Base-by-base conservation (phyloP, 768 basidiomycete species). In the Calocera viscosa region DNA sequence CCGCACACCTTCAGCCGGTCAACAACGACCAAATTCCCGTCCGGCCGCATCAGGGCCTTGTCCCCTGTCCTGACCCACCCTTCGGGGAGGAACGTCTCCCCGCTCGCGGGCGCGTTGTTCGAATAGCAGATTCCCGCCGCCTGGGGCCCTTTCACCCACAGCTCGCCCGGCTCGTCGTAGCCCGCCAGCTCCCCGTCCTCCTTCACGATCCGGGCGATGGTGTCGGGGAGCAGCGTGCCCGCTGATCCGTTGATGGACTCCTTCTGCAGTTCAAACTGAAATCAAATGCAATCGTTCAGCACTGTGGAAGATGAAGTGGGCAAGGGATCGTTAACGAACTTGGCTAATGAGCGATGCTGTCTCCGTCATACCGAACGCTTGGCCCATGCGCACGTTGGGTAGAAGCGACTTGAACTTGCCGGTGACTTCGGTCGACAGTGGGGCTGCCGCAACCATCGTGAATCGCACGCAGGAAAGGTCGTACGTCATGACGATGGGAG, bases 51-150 rank as follows among this genome's bases (percentile, higher is more conserved):
- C 40, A 80, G 76, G 72, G 90, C 87, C 65, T 80, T 78, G 73
- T 92, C 90, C 1, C 90, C 90, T 0, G 88, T 91, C 65, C 78
- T 79, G 28, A 92, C 70, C 90, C 90, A 92, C 22, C 89, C 88
- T 49, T 82, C 79, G 14, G 69, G 70, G 22, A 82, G 71, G 72
- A 91, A 91, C 0, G 88, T 86, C 70, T 84, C 83, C 64, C 77
- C 76, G 28, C 83, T 89, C 0, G 88, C 86, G 68, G 82, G 79
- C 64, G 83, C 81, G 72, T 91, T 87, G 49, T 84, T 83, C 83
- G 83, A 86, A 73, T 91, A 92, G 39, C 19, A 40, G 39, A 40
- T 40, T 0, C 90, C 90, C 0, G 83, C 82, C 32, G 89, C 73
- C 68, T 83, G 86, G 0, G 67, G 72, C 17, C 86, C 81, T 39